Percentiles rank a stretch among this genome's conserved stretches.
phyloP scores from a whole-genome alignment of 148 eudicot species.

The Persicaria maculosa region DNA sequence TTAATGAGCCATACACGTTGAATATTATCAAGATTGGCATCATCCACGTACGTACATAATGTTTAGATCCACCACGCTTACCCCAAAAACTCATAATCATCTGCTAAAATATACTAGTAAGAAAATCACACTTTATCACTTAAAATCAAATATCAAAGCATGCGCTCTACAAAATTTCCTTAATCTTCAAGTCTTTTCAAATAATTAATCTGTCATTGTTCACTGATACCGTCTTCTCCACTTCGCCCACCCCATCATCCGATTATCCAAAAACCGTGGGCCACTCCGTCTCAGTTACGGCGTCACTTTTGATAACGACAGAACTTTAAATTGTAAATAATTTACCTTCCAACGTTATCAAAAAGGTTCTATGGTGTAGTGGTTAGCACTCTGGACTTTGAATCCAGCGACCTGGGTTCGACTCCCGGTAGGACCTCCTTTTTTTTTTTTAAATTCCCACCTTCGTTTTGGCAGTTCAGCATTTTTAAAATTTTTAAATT shows the following conservation, averaged over 20 bases:
- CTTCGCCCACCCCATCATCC: no score
- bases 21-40: slow-evolving; percentile 1
- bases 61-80: slow-evolving; percentile 3
- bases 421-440: slow-evolving; percentile 97
- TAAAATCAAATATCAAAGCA: background rate
- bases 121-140: background rate
- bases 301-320: no score
- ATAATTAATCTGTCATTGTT: no score
- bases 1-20: background rate
- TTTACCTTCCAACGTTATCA: no score
- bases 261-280: no score
- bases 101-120: background rate
- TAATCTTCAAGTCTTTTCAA: background rate
- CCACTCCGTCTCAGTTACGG: no score
- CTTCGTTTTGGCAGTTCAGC: no score
- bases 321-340: no score
- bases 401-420: slow-evolving; percentile 99
- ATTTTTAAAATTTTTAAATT: no score
- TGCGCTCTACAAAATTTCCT: background rate
- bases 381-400: slow-evolving; percentile 99
- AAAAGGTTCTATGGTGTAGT: slow-evolving; percentile 86
- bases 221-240: no score
- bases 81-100: background rate
- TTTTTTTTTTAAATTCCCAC: no score
- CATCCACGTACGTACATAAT: background rate